Base-by-base conservation (phyloP, 805 yeast genomes). In the Dipodascopsis tothii region DNA sequence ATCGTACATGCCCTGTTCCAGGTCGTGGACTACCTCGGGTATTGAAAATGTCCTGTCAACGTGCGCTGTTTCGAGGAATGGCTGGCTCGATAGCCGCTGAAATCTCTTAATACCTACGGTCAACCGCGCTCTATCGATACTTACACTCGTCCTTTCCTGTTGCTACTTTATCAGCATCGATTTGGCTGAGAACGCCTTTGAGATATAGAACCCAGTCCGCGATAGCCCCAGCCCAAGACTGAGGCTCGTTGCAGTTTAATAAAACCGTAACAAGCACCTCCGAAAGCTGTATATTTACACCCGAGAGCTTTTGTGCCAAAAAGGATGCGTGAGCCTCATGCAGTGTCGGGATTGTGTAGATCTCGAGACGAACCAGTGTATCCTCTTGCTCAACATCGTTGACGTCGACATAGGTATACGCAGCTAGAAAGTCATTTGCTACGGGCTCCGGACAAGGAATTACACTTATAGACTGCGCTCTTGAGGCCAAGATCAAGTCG, bases 1-100 rank as follows among this genome's bases (percentile, higher is more conserved):
- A 33, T 56, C 61, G 28, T 44, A 59, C 41, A 57, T 61, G 11
- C 62, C 62, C 18, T 46, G 43, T 18, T 55, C 61, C 6, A 60
- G 51, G n/a, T 48, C 33, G 39, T 52, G 49, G 4, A 51, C 23
- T 21, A 55, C 39, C 17, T 34, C 43, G 33, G 19, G 33, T 7
- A 50, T 38, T 21, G 18, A 21, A 34, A 3, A 17, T 34, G 4
- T 18, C 20, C 17, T 37, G 17, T 20, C 27, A 21, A 30, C 30
- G 30, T 25, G 9, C 30, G 9, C 27, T 1, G 41, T 37, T 16
- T 38, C 41, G 2, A 52, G 33, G 18, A 50, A 50, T 16, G 44
- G 42, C 6, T 35, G 38, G 30, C 21, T 36, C 25, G 28, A 48
- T 30, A 59, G 58, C 50, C 21, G 28, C 17, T 16, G 35, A 19